Conservation (phyloP, 2,329 filamentous ascomycete genomes). For the Fusarium pseudoanthophilum region DNA sequence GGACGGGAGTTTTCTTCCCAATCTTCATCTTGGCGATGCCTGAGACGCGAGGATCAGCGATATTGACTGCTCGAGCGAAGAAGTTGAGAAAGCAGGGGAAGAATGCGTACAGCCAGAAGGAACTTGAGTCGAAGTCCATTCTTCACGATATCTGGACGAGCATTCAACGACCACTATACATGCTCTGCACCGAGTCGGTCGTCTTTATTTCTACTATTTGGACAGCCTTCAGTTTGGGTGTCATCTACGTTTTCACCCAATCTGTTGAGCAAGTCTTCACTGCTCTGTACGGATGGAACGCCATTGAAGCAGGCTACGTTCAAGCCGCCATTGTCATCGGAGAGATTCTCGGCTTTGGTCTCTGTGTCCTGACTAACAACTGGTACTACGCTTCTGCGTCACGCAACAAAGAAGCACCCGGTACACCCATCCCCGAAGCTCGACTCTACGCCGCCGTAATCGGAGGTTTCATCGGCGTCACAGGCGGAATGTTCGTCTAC, state of each 20-base stretch:
- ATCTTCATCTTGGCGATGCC: conserved; percentile 28
- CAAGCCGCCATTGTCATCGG: conserved; percentile 25
- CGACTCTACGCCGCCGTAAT: conserved; percentile 22
- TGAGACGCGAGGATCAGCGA: conserved; percentile 17
- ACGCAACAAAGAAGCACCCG: conserved; percentile 16
- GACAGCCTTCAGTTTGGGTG: conserved; percentile 21
- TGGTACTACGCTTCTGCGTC: conserved; percentile 35
- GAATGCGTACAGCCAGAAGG: conserved; percentile 7
- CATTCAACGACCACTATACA: conserved; percentile 16
- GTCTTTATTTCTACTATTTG: conserved; percentile 15
- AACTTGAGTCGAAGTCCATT: conserved; percentile 17
- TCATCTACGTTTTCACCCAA: conserved; percentile 22
- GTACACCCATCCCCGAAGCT: conserved; percentile 30
- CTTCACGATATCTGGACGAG: conserved; percentile 7
- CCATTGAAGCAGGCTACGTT: conserved; percentile 14
- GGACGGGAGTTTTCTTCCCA: conserved; percentile 24
- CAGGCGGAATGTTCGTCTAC: conserved; percentile 27
- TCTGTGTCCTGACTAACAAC: conserved; percentile 13
- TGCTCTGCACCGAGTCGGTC: conserved; percentile 24
- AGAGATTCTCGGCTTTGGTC: conserved; percentile 17
- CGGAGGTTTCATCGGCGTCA: conserved; percentile 23
- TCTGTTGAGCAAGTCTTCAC: conserved; percentile 27
- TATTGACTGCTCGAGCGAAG: conserved; percentile 1
- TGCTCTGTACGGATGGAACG: conserved; percentile 20
- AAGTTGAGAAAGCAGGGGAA: conserved; percentile 8